These are phyloP conservation scores for Ceratocystis ficicola DNA, from an alignment of 2,329 filamentous ascomycete genomes.

Conservation along the genomic window DNA sequence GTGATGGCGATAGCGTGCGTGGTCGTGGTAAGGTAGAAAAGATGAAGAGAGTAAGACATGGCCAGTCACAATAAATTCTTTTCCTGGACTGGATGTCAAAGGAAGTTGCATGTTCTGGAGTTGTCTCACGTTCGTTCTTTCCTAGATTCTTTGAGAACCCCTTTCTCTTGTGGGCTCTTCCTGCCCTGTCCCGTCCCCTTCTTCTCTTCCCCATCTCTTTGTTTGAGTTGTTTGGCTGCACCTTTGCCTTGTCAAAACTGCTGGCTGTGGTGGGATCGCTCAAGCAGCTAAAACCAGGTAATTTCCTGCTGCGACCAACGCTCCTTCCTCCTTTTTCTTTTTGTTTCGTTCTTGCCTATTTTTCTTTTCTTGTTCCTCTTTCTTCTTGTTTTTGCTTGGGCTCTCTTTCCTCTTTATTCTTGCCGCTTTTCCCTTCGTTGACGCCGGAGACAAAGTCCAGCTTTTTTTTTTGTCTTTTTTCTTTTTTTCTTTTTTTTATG, in stretches of 20 bases:
- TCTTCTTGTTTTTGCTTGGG: neutral
- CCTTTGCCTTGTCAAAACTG: neutral
- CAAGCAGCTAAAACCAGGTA: conserved; percentile 12
- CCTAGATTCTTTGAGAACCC: conserved; percentile 4
- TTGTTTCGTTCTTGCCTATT: conserved; percentile 10
- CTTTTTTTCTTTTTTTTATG: neutral
- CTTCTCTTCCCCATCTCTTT: neutral
- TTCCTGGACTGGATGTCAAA: neutral
- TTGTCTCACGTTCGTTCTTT: conserved; percentile 6
- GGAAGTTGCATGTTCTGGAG: conserved; percentile 6
- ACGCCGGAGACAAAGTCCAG: neutral
- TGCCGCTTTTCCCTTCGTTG: neutral
- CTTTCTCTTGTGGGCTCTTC: neutral
- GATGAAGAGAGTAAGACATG: neutral
- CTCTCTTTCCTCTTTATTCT: neutral
- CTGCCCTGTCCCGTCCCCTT: neutral
- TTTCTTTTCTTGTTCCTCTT: conserved; percentile 10
- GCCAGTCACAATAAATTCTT: neutral
- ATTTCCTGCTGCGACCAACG: conserved; percentile 3
- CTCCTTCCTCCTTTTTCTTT: conserved; percentile 14
- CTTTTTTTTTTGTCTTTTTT: neutral
- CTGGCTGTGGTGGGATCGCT: neutral
- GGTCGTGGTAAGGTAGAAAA: neutral
- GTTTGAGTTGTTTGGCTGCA: neutral
- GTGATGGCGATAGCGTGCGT: neutral